Evolutionary conservation across 352 stramenopile genomes (phyloP).

Genomic region (Pythium vanterpoolii): DNA sequence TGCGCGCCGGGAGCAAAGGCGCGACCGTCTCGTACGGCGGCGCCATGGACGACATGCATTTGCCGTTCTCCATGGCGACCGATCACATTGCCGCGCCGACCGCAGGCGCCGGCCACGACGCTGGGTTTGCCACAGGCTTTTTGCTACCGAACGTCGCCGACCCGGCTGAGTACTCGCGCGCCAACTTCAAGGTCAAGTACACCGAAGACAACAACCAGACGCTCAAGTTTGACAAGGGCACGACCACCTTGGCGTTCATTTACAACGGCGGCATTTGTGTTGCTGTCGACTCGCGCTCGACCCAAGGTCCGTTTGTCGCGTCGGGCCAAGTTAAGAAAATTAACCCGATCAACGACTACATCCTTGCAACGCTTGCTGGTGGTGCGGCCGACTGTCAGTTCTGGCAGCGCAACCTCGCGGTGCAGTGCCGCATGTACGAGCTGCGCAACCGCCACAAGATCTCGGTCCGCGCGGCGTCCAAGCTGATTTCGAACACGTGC

Average conservation of each 20-base stretch:
- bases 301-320: constrained; percentile 98
- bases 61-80: constrained; percentile 30
- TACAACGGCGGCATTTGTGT: constrained; percentile 98
- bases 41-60: constrained; percentile 73
- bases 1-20: constrained; percentile 63
- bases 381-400: constrained; percentile 99
- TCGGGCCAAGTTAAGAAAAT: constrained; percentile 99
- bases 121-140: constrained; percentile 46
- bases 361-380: constrained; percentile 98
- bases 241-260: constrained; percentile 99
- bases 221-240: constrained; percentile 99
- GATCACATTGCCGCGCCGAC: constrained; percentile 23
- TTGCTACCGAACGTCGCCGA: constrained; percentile 77
- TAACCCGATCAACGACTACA: constrained; percentile 99
- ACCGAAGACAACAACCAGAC: constrained; percentile 94
- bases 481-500: constrained; percentile 99
- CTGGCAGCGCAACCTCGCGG: constrained; percentile 98
- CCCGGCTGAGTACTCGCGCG: constrained; percentile 93
- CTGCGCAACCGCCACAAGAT: constrained; percentile 99
- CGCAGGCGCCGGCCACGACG: constrained; percentile 10
- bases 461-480: constrained; percentile 97
- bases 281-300: constrained; percentile 98
- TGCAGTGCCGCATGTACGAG: constrained; percentile 96
- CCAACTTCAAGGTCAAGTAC: constrained; percentile 97
- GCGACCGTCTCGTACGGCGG: constrained; percentile 66